Percentiles rank a stretch among this genome's conserved stretches.
Evolutionary conservation across 2,329 filamentous ascomycete genomes (phyloP).

Genomic region (Aureobasidium musti): DNA sequence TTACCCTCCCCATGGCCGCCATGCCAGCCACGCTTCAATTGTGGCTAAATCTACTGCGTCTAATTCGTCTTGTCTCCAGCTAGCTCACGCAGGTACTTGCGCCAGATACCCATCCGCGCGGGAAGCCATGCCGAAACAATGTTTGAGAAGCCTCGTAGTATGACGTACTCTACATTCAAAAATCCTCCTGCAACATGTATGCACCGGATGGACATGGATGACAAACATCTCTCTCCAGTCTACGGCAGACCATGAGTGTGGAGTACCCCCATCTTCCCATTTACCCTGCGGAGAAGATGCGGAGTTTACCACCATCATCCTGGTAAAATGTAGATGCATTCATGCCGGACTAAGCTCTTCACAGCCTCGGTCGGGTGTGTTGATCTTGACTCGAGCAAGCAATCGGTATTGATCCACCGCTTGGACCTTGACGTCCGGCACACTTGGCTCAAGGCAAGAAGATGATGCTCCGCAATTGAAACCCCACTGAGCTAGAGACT

Average conservation of each 20-base stretch:
- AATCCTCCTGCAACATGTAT: slow-evolving; percentile 17
- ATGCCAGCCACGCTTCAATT: slow-evolving; percentile 20
- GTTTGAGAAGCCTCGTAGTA: not conserved
- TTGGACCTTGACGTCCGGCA: not conserved
- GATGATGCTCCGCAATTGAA: not conserved
- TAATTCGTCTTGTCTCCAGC: slow-evolving; percentile 9
- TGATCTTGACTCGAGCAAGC: slow-evolving; percentile 23
- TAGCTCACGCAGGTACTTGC: slow-evolving; percentile 24
- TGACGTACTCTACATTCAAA: slow-evolving; percentile 19
- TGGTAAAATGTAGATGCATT: slow-evolving; percentile 10
- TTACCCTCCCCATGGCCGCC: slow-evolving; percentile 20
- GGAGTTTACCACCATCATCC: slow-evolving; percentile 8
- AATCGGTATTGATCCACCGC: slow-evolving; percentile 13
- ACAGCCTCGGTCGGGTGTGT: slow-evolving; percentile 9
- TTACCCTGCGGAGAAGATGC: slow-evolving; percentile 29
- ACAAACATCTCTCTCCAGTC: slow-evolving; percentile 4
- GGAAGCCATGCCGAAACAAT: slow-evolving; percentile 13
- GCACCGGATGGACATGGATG: slow-evolving; percentile 14
- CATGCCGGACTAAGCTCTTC: slow-evolving; percentile 6
- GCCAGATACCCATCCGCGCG: slow-evolving; percentile 13
- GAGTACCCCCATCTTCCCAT: slow-evolving; percentile 1
- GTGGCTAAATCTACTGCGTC: slow-evolving; percentile 20
- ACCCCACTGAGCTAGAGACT: slow-evolving; percentile 26
- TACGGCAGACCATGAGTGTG: slow-evolving; percentile 2
- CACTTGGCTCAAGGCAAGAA: slow-evolving; percentile 13